A percentile compares a stretch with the other conserved stretches of the same genome.
phyloP scores from a whole-genome alignment of 805 yeast genomes.

The Kurtzmaniella cleridarum region DNA sequence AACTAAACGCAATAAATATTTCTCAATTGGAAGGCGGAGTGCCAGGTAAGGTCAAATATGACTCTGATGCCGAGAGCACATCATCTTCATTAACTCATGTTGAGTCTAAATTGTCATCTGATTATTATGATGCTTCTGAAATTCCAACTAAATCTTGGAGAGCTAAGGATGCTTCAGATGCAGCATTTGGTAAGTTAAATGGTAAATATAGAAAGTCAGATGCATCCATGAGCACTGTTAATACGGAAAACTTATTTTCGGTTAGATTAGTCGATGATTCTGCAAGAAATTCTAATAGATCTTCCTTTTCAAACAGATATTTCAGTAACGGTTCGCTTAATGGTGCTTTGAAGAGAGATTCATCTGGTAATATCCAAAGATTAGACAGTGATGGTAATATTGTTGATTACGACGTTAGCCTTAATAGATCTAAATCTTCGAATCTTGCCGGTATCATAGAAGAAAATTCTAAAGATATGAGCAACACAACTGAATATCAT shows the following conservation, averaged over 20 bases:
- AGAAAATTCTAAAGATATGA: constrained; percentile 21
- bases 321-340: constrained; percentile 21
- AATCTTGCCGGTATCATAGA: constrained; percentile 27
- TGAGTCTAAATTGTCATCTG: constrained; percentile 25
- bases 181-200: constrained; percentile 16
- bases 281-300: constrained; percentile 25
- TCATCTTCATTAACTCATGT: constrained; percentile 53
- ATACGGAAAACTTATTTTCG: constrained; percentile 77
- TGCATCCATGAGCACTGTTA: constrained; percentile 74
- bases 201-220: constrained; percentile 55
- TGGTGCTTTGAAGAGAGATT: constrained; percentile 20
- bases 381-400: constrained; percentile 43
- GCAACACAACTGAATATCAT: constrained; percentile 10
- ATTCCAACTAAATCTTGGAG: constrained; percentile 40
- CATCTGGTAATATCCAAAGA: constrained; percentile 35
- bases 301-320: constrained; percentile 16
- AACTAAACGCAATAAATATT: constrained; percentile 47
- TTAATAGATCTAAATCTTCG: constrained; percentile 19
- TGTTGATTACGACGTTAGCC: constrained; percentile 14
- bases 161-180: constrained; percentile 15
- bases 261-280: constrained; percentile 68
- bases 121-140: constrained; percentile 31
- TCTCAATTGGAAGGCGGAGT: constrained; percentile 40
- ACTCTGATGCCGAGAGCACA: constrained; percentile 19
- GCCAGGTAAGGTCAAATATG: constrained; percentile 13